Percentiles rank a stretch among this genome's conserved stretches.
These are phyloP conservation scores for Phaeosphaeriaceae sp. DNA, from an alignment of 2,329 filamentous ascomycete genomes.

Conservation along the genomic window DNA sequence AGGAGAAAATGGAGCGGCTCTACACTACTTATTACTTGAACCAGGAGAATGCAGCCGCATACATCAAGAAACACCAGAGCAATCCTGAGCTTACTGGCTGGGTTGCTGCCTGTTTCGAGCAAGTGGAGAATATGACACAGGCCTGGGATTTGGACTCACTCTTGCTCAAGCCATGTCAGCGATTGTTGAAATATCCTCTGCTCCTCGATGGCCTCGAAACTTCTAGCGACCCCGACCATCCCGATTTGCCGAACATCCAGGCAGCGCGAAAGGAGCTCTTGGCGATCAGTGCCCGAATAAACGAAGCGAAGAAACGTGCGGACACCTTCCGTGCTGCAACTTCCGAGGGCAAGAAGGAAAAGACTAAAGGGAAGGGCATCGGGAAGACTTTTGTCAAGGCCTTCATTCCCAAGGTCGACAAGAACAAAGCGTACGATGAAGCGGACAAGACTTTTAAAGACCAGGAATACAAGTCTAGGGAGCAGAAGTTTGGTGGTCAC, in stretches of 20 bases:
- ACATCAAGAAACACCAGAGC: constrained; percentile 61
- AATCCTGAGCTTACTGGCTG: constrained; percentile 73
- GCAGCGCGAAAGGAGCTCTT: constrained; percentile 74
- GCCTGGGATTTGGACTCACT: constrained; percentile 96
- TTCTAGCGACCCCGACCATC: constrained; percentile 81
- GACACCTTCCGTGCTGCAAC: constrained; percentile 70
- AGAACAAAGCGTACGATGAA: constrained; percentile 75
- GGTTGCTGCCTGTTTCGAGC: constrained; percentile 91
- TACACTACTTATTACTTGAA: constrained; percentile 71
- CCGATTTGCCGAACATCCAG: constrained; percentile 76
- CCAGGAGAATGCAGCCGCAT: constrained; percentile 68
- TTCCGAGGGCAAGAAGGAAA: constrained; percentile 46
- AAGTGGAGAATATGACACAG: constrained; percentile 87
- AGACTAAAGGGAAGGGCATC: constrained; percentile 36
- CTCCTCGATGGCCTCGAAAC: constrained; percentile 81
- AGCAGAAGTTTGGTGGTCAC: constrained; percentile 89
- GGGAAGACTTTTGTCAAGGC: constrained; percentile 85
- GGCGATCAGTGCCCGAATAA: constrained; percentile 73
- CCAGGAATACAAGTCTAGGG: constrained; percentile 77
- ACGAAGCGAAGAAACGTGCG: constrained; percentile 93
- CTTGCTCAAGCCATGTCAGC: constrained; percentile 96
- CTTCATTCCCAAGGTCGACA: constrained; percentile 87
- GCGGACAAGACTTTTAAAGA: constrained; percentile 74
- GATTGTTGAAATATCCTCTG: constrained; percentile 91
- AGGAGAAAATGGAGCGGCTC: constrained; percentile 67